Evolutionary conservation across 192 early-diverging fungal species (phyloP).

Genomic region (Anaeromyces robustus): DNA sequence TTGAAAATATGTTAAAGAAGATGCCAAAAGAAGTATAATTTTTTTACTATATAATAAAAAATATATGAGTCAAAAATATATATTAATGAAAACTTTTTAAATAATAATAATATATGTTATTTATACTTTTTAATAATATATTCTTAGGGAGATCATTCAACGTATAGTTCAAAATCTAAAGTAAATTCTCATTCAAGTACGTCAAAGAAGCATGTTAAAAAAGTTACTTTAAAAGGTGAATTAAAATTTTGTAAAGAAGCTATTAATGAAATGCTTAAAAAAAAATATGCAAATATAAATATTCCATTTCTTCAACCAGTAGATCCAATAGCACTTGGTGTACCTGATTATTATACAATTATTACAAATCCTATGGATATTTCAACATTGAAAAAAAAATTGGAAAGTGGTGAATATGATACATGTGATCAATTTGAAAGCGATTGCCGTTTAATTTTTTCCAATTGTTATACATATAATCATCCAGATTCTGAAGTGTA

Average conservation of each 20-base stretch:
- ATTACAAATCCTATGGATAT: constrained; percentile 85
- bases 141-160: not conserved
- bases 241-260: not conserved
- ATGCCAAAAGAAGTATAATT: constrained; percentile 11
- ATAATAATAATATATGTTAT: too few species aligned
- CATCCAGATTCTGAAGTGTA: constrained; percentile 30
- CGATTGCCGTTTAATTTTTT: constrained; percentile 68
- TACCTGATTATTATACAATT: constrained; percentile 72
- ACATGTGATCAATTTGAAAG: constrained; percentile 50
- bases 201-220: not conserved
- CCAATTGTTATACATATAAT: constrained; percentile 53
- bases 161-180: not conserved
- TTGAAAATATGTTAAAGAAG: constrained; percentile 44
- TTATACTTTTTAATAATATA: too few species aligned
- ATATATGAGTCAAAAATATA: not conserved
- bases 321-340: constrained; percentile 63
- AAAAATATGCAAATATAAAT: not conserved
- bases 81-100: not conserved
- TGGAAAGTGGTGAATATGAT: constrained; percentile 48
- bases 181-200: not conserved
- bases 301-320: constrained; percentile 60
- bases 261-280: not conserved
- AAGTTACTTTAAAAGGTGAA: not conserved
- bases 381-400: constrained; percentile 52
- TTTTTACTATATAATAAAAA: not conserved